Conservation (phyloP, 139 green algal genomes). For the Bryopsis sp. region DNA sequence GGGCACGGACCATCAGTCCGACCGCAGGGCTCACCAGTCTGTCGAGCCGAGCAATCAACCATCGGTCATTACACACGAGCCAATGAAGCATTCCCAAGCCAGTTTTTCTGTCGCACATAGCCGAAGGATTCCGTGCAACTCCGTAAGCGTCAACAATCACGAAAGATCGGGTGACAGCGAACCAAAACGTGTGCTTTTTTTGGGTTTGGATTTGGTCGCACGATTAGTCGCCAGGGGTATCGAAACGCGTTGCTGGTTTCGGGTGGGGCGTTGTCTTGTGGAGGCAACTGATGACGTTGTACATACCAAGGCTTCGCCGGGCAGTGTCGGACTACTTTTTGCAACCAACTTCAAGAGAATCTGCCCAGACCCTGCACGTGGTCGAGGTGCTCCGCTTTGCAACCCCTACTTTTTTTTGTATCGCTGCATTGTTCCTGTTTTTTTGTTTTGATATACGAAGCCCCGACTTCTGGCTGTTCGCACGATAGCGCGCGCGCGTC, state of each 20-base stretch:
- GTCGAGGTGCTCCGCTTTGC: constrained; percentile 13
- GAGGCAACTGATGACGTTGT: constrained; percentile 14
- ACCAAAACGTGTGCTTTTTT: not conserved
- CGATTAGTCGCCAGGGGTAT: not conserved
- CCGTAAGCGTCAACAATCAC: no score
- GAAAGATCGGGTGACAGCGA: no score
- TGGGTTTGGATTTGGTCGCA: not conserved
- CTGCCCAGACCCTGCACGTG: not conserved
- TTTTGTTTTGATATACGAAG: no score
- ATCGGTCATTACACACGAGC: no score
- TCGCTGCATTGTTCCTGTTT: no score
- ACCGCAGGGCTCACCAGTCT: no score
- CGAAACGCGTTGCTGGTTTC: not conserved
- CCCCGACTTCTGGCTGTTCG: not conserved
- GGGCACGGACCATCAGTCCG: no score
- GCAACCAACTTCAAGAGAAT: constrained; percentile 3
- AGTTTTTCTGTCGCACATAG: no score
- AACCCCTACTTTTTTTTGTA: no score
- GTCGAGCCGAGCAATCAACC: no score
- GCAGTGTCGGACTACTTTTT: constrained; percentile 12
- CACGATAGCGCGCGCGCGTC: not conserved
- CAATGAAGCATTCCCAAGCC: no score
- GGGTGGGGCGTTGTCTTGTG: not conserved
- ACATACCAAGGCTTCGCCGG: constrained; percentile 15
- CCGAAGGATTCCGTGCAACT: no score